Evolutionary conservation across 2,329 filamentous ascomycete species (phyloP).

Genomic region (Phaeosphaeria sp.): DNA sequence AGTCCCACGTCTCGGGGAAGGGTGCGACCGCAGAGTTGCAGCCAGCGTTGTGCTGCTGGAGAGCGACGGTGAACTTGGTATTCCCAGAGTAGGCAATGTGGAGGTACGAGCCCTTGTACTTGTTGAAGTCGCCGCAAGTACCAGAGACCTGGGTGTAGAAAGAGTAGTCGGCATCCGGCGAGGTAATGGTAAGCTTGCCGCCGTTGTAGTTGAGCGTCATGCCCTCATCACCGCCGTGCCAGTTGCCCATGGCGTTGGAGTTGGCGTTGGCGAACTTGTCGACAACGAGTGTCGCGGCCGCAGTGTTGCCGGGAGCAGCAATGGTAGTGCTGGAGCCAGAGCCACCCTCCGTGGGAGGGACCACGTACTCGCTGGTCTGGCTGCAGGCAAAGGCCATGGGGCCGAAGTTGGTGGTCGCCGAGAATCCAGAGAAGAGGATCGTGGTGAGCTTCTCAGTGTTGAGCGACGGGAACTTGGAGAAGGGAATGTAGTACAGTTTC

Average conservation of each 20-base stretch:
- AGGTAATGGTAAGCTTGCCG: conserved; percentile 63
- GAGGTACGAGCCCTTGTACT: conserved; percentile 65
- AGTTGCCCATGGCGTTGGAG: conserved; percentile 67
- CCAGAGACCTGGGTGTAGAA: conserved; percentile 66
- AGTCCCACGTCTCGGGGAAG: conserved; percentile 72
- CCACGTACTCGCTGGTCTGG: conserved; percentile 58
- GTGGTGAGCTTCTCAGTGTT: conserved; percentile 61
- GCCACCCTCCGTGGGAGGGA: conserved; percentile 52
- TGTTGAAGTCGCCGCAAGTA: conserved; percentile 63
- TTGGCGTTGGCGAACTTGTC: conserved; percentile 64
- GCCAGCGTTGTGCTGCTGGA: conserved; percentile 70
- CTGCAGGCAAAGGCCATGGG: conserved; percentile 68
- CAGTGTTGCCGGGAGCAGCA: conserved; percentile 58
- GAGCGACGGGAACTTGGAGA: conserved; percentile 59
- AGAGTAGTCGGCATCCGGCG: conserved; percentile 66
- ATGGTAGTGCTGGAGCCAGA: conserved; percentile 56
- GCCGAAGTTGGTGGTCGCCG: conserved; percentile 58
- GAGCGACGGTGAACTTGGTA: conserved; percentile 67
- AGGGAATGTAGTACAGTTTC: conserved; percentile 65
- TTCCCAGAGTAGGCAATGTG: conserved; percentile 70
- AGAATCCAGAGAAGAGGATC: conserved; percentile 59
- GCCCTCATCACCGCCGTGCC: conserved; percentile 70
- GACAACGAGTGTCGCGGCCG: conserved; percentile 60
- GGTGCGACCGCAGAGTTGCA: conserved; percentile 65
- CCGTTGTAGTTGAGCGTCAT: conserved; percentile 61